Base-by-base conservation (phyloP, 2,329 filamentous ascomycete species). In the Aureobasidium sp. region DNA sequence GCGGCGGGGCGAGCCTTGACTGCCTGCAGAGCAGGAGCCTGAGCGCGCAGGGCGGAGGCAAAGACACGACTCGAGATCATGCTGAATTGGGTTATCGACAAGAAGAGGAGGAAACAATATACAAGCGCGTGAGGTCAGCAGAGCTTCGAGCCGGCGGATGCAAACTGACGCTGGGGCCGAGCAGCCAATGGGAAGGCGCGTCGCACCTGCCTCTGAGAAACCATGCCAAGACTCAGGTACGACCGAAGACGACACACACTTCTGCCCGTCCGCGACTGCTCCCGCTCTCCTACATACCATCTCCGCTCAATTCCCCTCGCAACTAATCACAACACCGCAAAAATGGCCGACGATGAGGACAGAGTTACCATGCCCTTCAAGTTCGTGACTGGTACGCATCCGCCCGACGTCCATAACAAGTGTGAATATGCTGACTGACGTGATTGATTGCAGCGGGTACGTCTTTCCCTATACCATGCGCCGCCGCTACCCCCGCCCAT, bases 301-400 rank as follows among this genome's bases (percentile, higher is more conserved):
- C 42, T 47, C 58, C 29, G 21, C 46, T 57, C 38, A 45, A 45
- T 45, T 35, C 57, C 53, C 49, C 61, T 50, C 51, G 29, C 45
- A 23, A 19, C 60, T 29, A 53, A 57, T 55, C 31, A 64, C 67
- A 46, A 67, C 71, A 74, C 74, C 73, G 78, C 78, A 84, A 92
- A 79, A 71, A 99, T 99, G 93, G 88, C 91, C 76, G 90, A 95
- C 80, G 87, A 89, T 72, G 89, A 89, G 74, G 87, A 90, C 73
- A 82, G 85, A 74, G 89, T 95, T 77, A 96, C 92, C 80, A 99
- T 96, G 87, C 95, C 95, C 79, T 99, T 99, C 88, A 99, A 99
- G 89, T 97, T 97, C 81, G 94, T 97, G 74, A 97, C 93, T 81
- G 93, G 92, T 96, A 84, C 78, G 90, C 77, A 45, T 50, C 27